Base-by-base conservation (phyloP, 2,329 filamentous ascomycete genomes). In the Botrytis fragariae region DNA sequence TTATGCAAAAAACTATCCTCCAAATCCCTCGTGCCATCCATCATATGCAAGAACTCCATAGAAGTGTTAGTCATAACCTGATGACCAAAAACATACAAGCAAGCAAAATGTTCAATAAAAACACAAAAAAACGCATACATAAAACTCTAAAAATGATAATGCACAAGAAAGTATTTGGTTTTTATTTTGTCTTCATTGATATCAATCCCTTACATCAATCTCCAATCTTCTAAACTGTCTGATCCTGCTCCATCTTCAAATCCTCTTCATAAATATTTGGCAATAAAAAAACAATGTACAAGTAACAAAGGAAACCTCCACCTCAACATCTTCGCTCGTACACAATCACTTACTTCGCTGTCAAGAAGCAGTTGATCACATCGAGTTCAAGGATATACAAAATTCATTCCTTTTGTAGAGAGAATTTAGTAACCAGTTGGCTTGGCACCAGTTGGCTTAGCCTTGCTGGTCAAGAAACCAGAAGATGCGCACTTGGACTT, bases 401-500 rank as follows among this genome's bases (percentile, higher is more conserved):
- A 62, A 39, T n/a, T n/a, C 60, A 29, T 29, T 39, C n/a, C 39
- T 44, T 29, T 29, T 20, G 61, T 14, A 25, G 39, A 44, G 22
- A 63, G n/a, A 61, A 61, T 70, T 62, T 70, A 70, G 32, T 62
- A 59, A 64, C 39, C 67, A n/a, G 37, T 73, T 71, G 42, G 75
- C 71, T 25, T 69, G n/a, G 51, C 51, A 60, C 64, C 65, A 63
- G 70, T 71, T 22, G 73, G 61, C 18, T 69, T 60, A n/a, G 61
- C 39, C 73, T 77, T 76, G 37, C 75, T 75, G 76, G 75, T 75
- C 63, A 78, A 73, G 75, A 79, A 78, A 32, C 78, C 77, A 45
- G 75, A 77, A 64, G 73, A 75, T 29, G 75, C 71, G 76, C 77
- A 78, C 64, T 74, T 76, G 70, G 74, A 75, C 75, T 78, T 78